phyloP scores from a whole-genome alignment of 306 rosid genomes.

The Rosa rugosa region DNA sequence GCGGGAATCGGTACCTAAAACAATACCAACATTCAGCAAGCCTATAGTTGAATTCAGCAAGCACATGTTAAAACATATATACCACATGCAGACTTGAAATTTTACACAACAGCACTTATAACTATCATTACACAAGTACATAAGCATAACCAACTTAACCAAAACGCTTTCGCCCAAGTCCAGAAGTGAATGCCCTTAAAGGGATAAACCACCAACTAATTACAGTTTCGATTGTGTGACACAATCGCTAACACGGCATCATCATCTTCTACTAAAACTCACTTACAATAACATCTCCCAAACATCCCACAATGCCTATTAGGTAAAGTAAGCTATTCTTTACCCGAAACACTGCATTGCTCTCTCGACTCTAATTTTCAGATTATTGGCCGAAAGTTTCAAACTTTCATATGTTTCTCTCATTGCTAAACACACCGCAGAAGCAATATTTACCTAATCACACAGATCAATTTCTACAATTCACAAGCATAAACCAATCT shows the following conservation, averaged over 20 bases:
- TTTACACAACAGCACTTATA: neutral
- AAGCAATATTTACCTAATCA: neutral
- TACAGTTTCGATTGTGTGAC: neutral
- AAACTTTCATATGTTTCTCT: neutral
- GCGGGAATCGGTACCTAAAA: conserved; percentile 69
- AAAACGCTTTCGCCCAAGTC: neutral
- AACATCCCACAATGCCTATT: neutral
- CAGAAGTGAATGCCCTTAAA: neutral
- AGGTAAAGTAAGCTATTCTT: neutral
- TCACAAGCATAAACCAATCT: neutral
- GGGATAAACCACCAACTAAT: neutral
- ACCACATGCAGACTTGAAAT: neutral
- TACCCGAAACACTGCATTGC: neutral
- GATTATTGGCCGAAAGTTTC: neutral
- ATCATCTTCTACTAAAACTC: neutral
- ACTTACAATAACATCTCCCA: neutral
- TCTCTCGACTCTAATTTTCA: neutral
- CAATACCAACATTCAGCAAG: neutral
- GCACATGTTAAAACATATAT: neutral
- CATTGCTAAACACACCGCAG: neutral
- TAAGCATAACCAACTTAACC: neutral
- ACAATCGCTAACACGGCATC: neutral
- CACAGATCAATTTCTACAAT: neutral
- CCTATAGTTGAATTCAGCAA: neutral
- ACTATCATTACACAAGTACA: too few relatives aligned